Conservation (phyloP, 2,329 filamentous ascomycete species). For the Penicillium sp. region DNA sequence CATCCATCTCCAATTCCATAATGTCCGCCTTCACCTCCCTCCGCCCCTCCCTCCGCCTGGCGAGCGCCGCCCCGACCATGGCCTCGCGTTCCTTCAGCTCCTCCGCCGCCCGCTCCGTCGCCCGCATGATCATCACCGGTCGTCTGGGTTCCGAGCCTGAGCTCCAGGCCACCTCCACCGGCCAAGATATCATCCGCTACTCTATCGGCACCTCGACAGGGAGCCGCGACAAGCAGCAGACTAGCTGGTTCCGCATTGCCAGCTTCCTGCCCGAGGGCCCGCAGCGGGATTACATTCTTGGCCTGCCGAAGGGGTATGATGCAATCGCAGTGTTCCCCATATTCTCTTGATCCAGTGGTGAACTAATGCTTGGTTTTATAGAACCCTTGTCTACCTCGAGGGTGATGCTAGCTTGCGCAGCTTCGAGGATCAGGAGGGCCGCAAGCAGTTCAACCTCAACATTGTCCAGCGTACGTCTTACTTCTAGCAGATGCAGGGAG, state of each 20-base stretch:
- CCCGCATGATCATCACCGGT: conserved; percentile 85
- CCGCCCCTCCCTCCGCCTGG: conserved; percentile 54
- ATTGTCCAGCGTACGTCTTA: conserved; percentile 75
- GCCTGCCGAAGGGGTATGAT: conserved; percentile 80
- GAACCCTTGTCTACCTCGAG: conserved; percentile 80
- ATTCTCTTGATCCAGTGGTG: too few relatives aligned
- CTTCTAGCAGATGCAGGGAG: neutral
- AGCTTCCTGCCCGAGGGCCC: conserved; percentile 71
- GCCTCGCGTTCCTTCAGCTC: conserved; percentile 75
- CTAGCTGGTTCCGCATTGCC: conserved; percentile 83
- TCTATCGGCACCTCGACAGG: conserved; percentile 72
- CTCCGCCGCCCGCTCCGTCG: conserved; percentile 63
- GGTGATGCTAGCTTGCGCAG: conserved; percentile 73
- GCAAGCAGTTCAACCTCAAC: conserved; percentile 64
- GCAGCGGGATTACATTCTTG: conserved; percentile 72
- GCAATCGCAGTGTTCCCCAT: too few relatives aligned
- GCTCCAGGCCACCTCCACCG: conserved; percentile 69
- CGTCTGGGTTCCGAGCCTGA: conserved; percentile 82
- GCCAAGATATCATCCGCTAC: conserved; percentile 77
- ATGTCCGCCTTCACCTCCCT: conserved; percentile 57
- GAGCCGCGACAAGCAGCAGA: conserved; percentile 69
- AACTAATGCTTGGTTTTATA: too few relatives aligned
- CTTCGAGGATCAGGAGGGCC: conserved; percentile 73
- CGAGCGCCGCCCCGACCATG: conserved; percentile 37
- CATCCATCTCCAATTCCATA: conserved; percentile 7